Conservation (phyloP, 331 rosid genomes). For the Erythrophleum ivorense region DNA sequence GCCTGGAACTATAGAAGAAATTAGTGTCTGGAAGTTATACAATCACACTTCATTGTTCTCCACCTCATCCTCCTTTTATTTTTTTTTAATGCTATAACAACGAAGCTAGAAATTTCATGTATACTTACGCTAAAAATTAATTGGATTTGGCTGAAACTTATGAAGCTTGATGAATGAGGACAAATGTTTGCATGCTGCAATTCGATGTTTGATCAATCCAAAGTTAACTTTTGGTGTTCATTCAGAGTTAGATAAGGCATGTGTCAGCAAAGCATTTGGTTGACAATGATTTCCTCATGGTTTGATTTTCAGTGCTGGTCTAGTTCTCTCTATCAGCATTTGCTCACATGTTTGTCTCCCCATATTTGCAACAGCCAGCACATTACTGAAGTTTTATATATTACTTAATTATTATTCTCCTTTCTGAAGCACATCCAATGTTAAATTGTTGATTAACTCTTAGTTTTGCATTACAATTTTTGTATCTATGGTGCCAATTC, state of each 20-base stretch:
- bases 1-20: neutral
- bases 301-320: neutral
- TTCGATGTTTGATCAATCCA: neutral
- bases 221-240: slow-evolving; percentile 3
- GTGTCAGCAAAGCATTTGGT: neutral
- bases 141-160: neutral
- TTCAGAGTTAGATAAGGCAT: neutral
- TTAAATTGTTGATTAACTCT: neutral
- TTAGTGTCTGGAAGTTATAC: neutral
- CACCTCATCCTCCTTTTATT: neutral
- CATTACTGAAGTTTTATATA: neutral
- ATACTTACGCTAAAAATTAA: neutral
- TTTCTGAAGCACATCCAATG: neutral
- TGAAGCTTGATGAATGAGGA: slow-evolving; percentile 19
- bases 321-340: neutral
- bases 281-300: neutral
- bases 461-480: neutral
- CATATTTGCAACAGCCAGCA: neutral
- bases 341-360: neutral
- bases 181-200: slow-evolving; percentile 9
- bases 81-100: neutral
- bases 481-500: neutral
- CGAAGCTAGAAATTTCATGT: neutral
- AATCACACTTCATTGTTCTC: neutral
- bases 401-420: neutral